Evolutionary conservation across 148 eudicot genomes (phyloP), one percentile per base, ranked within the genome.

Genomic region (Cornus controversa): DNA sequence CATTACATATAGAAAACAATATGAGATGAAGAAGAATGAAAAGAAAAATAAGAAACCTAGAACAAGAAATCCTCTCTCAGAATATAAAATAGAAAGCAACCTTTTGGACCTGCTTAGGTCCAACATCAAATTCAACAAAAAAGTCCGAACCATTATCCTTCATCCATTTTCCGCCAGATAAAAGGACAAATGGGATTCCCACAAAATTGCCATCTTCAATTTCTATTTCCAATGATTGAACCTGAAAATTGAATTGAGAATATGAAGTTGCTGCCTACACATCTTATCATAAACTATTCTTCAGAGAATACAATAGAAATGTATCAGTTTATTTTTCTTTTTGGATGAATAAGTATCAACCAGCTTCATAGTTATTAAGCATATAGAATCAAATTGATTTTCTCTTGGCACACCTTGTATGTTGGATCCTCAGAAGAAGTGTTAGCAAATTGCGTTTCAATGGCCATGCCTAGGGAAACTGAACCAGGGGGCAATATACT

Each of bases 111-210:
- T 80, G 82, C 82, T 83, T 80, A 27, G 85, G 34, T 74, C 36
- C 82, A 79, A 25, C 78, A 60, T 72, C 68, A 58, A 96, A 86
- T 66, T 90, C 91, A 54, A 90, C 85, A 87, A 84, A 93, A 70
- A 96, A 96, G 87, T 96, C 99, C 71, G 98, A 91, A 63, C 92
- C 90, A 4, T 81, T 81, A 77, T 93, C 85, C 87, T 96, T 96
- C 27, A 96, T 84, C 99, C 99, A 96, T 69, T 88, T 91, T 53
- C 87, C 91, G 77, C 80, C 87, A 75, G 97, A 91, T 73, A 91
- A 70, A 79, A 93, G 89, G 83, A 96, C 98, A 90, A 96, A 96
- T 34, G 99, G 97, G 89, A 96, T 96, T 53, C 99, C 98, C 24
- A 84, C 83, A 81, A 83, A 95, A 67, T 78, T 80, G 60, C 82